Base-by-base conservation (phyloP, 2,329 filamentous ascomycete species). In the Ascomycota sp. region DNA sequence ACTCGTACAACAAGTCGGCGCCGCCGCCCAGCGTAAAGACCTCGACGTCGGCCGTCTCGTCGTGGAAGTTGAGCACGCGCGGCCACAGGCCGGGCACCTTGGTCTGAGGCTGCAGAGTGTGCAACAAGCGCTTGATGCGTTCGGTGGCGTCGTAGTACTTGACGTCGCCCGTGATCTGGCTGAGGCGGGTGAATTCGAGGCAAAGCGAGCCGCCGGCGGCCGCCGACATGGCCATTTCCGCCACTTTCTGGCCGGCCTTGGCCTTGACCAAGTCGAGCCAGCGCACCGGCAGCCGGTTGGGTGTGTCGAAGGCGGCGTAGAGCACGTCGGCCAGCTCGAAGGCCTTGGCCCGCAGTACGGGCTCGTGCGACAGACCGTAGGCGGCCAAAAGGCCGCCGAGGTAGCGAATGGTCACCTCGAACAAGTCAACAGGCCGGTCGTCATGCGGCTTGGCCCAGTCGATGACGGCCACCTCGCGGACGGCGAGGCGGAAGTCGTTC, bases 111-210 rank as follows among this genome's bases (percentile, higher is more conserved):
- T 85, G 78, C 38, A 65, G 64, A 24, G 60, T 54, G 37, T 71
- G 62, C 29, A 85, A 63, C 34, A 70, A 65, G 40, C 72, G 59
- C 37, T 77, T 82, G 35, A 86, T 65, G n/a, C 74, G 64, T 36
- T 76, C 73, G 31, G 80, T 65, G 5, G 75, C 76, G 49, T 81
- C 75, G 47, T 76, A 83, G 51, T 78, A 85, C 45, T 75, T 81
- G 32, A 65, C 52, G 35, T 82, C 61, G 30, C 68, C 69, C 0
- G 78, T 81, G 33, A 85, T 55, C 50, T 85, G 78, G 13, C 72
- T 70, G 27, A 86, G 57, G 5, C 78, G 60, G 3, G 75, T 81
- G 44, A 85, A 81, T 44, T 85, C 78, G 34, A 86, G 49, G 7
- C 69, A 70, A 32, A 85, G 57, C 8, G 75, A 77, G 21, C 76